Evolutionary conservation across 495 filamentous ascomycete species (phyloP).

Genomic region (Parathielavia hyrcaniae): DNA sequence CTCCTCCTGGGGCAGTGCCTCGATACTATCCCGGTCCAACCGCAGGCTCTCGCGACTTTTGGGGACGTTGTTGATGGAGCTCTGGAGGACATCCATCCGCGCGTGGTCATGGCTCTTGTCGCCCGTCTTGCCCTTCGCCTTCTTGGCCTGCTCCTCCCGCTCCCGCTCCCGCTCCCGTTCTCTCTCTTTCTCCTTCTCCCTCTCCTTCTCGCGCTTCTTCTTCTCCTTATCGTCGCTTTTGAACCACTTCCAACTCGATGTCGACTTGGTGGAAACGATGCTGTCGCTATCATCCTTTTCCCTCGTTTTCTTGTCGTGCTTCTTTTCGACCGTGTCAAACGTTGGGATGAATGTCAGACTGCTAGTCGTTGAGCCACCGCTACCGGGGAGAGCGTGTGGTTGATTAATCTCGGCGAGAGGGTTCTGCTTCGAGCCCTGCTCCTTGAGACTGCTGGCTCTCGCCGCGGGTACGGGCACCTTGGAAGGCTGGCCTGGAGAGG

Average conservation of each 20-base stretch:
- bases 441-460: slow-evolving; percentile 19
- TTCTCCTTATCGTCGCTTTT: slow-evolving; percentile 44
- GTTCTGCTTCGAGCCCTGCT: slow-evolving; percentile 15
- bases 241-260: slow-evolving; percentile 69
- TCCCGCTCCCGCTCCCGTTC: slow-evolving; percentile 49
- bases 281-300: slow-evolving; percentile 44
- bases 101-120: slow-evolving; percentile 66
- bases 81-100: slow-evolving; percentile 73
- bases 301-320: slow-evolving; percentile 59
- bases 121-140: slow-evolving; percentile 48
- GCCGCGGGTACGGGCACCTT: slow-evolving; percentile 17
- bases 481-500: slow-evolving; percentile 33
- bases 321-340: slow-evolving; percentile 58
- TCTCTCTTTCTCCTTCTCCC: slow-evolving; percentile 49
- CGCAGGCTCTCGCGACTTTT: slow-evolving; percentile 78
- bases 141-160: slow-evolving; percentile 50
- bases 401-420: slow-evolving; percentile 56
- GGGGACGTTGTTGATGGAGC: slow-evolving; percentile 60
- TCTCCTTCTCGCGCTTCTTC: slow-evolving; percentile 48
- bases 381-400: slow-evolving; percentile 65
- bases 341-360: slow-evolving; percentile 81
- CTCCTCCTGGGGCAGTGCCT: slow-evolving; percentile 71
- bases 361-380: slow-evolving; percentile 61
- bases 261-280: slow-evolving; percentile 59
- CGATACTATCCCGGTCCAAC: slow-evolving; percentile 67